phyloP scores from a whole-genome alignment of 2,329 filamentous ascomycete genomes.

The Aureobasidium sp. region DNA sequence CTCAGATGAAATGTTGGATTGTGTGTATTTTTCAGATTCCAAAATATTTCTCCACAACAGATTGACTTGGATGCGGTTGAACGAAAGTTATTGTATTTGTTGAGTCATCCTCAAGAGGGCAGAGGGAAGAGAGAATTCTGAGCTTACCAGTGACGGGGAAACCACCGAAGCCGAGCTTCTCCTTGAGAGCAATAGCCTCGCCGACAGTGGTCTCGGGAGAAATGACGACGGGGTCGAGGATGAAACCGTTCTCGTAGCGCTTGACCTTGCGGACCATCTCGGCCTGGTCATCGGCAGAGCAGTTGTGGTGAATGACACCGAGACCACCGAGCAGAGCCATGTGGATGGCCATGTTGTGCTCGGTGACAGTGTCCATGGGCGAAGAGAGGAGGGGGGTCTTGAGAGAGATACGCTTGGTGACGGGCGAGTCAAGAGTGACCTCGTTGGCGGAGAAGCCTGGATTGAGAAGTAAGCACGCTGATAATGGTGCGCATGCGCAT shows the following conservation, averaged over 20 bases:
- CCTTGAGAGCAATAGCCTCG: slow-evolving; percentile 86
- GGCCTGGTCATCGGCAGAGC: slow-evolving; percentile 91
- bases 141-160: slow-evolving; percentile 96
- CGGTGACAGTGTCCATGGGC: slow-evolving; percentile 98
- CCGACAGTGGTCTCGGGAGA: slow-evolving; percentile 79
- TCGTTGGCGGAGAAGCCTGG: slow-evolving; percentile 82
- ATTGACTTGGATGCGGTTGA: slow-evolving; percentile 74
- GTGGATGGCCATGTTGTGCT: slow-evolving; percentile 99
- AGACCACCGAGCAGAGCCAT: slow-evolving; percentile 84
- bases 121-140: slow-evolving; percentile 14
- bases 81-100: slow-evolving; percentile 96
- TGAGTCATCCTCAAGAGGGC: slow-evolving; percentile 62
- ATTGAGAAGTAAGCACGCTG: slow-evolving; percentile 20
- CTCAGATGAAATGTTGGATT: background rate
- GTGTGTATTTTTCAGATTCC: slow-evolving; percentile 18
- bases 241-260: slow-evolving; percentile 99
- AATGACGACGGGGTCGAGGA: slow-evolving; percentile 90
- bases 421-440: slow-evolving; percentile 78
- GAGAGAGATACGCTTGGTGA: slow-evolving; percentile 91
- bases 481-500: slow-evolving; percentile 18
- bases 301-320: slow-evolving; percentile 98
- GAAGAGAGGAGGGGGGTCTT: slow-evolving; percentile 97
- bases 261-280: slow-evolving; percentile 99
- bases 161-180: slow-evolving; percentile 97
- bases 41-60: slow-evolving; percentile 29